These are phyloP conservation scores for Pyrus betulifolia DNA, from an alignment of 306 rosid species.

Conservation along the genomic window DNA sequence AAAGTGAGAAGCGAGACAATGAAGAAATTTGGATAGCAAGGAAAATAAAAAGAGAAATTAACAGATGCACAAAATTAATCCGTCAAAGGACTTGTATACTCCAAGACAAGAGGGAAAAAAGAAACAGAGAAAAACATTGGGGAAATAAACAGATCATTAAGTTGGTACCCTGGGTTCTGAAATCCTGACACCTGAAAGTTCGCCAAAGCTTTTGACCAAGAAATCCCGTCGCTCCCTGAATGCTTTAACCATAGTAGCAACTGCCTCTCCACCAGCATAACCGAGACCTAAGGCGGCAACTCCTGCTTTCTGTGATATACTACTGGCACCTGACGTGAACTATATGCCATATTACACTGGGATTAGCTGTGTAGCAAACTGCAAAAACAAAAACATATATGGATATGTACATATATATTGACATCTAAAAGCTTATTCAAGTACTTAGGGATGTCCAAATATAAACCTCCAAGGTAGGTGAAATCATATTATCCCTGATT, in stretches of 20 bases:
- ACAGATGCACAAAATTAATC: background rate
- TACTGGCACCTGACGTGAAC: constrained; percentile 92
- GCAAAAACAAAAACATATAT: background rate
- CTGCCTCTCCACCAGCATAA: constrained; percentile 90
- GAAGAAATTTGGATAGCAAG: background rate
- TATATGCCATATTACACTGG: constrained; percentile 33
- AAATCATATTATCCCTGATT: background rate
- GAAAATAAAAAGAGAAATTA: background rate
- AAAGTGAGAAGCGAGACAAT: constrained; percentile 1
- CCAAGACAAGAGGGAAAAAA: background rate
- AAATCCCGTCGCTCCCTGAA: constrained; percentile 85
- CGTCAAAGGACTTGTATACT: background rate
- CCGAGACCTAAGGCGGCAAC: constrained; percentile 95
- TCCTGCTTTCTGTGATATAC: constrained; percentile 89
- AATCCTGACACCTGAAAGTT: constrained; percentile 70
- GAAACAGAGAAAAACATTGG: background rate
- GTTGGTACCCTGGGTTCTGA: constrained; percentile 73
- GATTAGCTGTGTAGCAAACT: constrained; percentile 11
- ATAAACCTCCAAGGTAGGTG: background rate
- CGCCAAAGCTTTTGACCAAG: constrained; percentile 72
- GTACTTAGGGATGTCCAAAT: constrained; percentile 4
- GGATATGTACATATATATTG: background rate
- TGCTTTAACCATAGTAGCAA: constrained; percentile 78
- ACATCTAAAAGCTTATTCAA: background rate
- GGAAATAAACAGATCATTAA: background rate